These are phyloP conservation scores for Coemansia sp. DNA, from an alignment of 192 early-diverging fungal species.

Conservation along the genomic window DNA sequence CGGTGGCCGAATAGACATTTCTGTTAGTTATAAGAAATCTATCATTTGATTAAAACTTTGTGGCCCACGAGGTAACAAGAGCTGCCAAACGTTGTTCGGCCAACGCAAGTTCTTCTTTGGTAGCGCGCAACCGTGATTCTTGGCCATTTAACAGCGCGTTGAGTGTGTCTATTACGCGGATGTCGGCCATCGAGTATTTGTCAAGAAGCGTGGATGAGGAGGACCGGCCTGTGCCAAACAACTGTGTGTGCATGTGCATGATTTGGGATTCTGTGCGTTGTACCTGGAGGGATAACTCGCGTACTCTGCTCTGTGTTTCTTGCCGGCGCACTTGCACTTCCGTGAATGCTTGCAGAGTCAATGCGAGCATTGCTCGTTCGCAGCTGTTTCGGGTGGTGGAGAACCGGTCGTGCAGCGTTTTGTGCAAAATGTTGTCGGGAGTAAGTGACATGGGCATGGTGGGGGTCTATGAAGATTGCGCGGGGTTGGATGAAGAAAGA, in stretches of 20 bases:
- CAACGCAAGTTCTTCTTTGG: slow-evolving; percentile 21
- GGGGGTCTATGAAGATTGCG: too few species aligned
- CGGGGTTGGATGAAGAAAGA: too few species aligned
- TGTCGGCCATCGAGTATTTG: neutral
- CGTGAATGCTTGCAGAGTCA: slow-evolving; percentile 18
- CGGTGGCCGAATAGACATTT: slow-evolving; percentile 32
- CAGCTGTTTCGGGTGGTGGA: slow-evolving; percentile 13
- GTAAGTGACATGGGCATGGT: slow-evolving; percentile 1
- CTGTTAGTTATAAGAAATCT: too few species aligned
- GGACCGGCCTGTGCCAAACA: slow-evolving; percentile 1
- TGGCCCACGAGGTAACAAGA: slow-evolving; percentile 22
- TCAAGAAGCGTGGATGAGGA: neutral
- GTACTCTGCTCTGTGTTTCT: slow-evolving; percentile 12
- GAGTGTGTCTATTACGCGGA: slow-evolving; percentile 14
- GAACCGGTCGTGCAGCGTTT: slow-evolving; percentile 31
- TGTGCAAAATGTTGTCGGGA: slow-evolving; percentile 32
- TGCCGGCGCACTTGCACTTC: slow-evolving; percentile 19
- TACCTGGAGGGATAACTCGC: slow-evolving; percentile 19
- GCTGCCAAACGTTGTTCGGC: slow-evolving; percentile 22
- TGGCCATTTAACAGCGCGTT: slow-evolving; percentile 8
- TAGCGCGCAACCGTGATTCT: slow-evolving; percentile 18
- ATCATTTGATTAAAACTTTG: slow-evolving; percentile 15
- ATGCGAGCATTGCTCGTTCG: slow-evolving; percentile 23
- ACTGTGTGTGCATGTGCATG: neutral
- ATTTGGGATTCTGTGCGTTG: slow-evolving; percentile 29